A percentile compares a stretch with the other conserved stretches of the same genome.
These are phyloP conservation scores for Entrophospora sp. DNA, from an alignment of 192 early-diverging fungal genomes.

Conservation along the genomic window DNA sequence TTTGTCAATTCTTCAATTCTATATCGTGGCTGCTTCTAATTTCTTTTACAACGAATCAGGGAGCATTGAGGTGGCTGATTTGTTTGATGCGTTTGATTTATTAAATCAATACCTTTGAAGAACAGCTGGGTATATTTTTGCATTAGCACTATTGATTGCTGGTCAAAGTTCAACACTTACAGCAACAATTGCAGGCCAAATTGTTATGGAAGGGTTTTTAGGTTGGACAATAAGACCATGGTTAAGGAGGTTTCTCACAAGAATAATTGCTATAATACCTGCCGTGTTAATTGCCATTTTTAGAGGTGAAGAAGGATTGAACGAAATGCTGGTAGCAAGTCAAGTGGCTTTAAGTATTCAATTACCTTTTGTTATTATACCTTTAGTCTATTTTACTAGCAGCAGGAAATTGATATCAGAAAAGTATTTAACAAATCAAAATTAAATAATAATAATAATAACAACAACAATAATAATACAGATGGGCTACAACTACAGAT, in stretches of 20 bases:
- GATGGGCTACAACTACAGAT: too few relatives aligned
- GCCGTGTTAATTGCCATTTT: constrained; percentile 56
- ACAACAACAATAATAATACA: too few relatives aligned
- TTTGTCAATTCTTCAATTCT: constrained; percentile 72
- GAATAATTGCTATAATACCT: constrained; percentile 62
- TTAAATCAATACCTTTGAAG: constrained; percentile 49
- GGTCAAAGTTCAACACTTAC: constrained; percentile 73
- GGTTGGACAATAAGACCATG: constrained; percentile 51
- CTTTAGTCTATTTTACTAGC: constrained; percentile 59
- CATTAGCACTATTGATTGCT: constrained; percentile 61
- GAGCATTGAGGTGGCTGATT: constrained; percentile 34
- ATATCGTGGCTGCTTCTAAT: constrained; percentile 63
- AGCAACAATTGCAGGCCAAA: constrained; percentile 74
- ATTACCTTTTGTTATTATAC: constrained; percentile 78
- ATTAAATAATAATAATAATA: too few relatives aligned
- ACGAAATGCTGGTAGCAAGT: constrained; percentile 52
- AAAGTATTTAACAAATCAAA: constrained; percentile 23
- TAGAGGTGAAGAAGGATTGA: constrained; percentile 53
- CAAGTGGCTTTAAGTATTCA: too few relatives aligned
- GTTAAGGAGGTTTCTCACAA: constrained; percentile 58
- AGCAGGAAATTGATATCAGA: constrained; percentile 32
- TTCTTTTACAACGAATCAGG: constrained; percentile 45
- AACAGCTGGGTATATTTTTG: constrained; percentile 59
- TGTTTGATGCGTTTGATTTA: constrained; percentile 56
- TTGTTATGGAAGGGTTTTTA: constrained; percentile 73